These are phyloP conservation scores for Penicillium sp. DNA, from an alignment of 2,329 filamentous ascomycete species.

Conservation along the genomic window DNA sequence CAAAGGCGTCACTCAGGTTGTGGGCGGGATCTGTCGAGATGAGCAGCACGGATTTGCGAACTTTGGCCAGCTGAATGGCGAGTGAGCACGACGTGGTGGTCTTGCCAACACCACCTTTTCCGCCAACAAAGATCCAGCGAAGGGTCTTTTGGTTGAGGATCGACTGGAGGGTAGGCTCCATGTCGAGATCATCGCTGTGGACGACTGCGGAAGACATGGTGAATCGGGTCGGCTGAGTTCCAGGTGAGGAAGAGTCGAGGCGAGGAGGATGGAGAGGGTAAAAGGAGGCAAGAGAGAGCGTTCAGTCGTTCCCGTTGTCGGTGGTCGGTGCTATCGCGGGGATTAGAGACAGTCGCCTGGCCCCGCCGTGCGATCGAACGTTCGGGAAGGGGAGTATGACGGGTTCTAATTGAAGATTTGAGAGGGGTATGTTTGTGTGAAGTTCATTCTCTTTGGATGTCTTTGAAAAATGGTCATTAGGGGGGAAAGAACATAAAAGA, in stretches of 20 bases:
- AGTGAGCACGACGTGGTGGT: constrained; percentile 99
- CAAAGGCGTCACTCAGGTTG: constrained; percentile 96
- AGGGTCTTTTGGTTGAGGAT: constrained; percentile 93
- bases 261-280: neutral
- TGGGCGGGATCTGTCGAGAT: constrained; percentile 98
- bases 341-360: constrained; percentile 10
- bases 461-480: no score
- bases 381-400: constrained; percentile 24
- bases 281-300: no score
- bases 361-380: constrained; percentile 27
- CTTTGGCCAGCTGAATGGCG: constrained; percentile 92
- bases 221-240: no score
- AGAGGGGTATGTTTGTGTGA: no score
- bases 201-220: constrained; percentile 40
- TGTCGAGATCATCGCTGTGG: constrained; percentile 56
- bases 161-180: constrained; percentile 89
- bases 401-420: neutral
- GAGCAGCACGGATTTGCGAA: constrained; percentile 89
- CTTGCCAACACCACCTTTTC: constrained; percentile 97
- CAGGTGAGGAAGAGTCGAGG: neutral
- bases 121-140: constrained; percentile 98
- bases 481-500: no score
- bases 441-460: no score
- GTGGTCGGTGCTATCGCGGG: constrained; percentile 1
- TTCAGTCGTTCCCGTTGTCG: neutral